Percentiles rank a stretch among this genome's conserved stretches.
phyloP scores from a whole-genome alignment of 805 yeast species.

The Candida nonsorbophila region DNA sequence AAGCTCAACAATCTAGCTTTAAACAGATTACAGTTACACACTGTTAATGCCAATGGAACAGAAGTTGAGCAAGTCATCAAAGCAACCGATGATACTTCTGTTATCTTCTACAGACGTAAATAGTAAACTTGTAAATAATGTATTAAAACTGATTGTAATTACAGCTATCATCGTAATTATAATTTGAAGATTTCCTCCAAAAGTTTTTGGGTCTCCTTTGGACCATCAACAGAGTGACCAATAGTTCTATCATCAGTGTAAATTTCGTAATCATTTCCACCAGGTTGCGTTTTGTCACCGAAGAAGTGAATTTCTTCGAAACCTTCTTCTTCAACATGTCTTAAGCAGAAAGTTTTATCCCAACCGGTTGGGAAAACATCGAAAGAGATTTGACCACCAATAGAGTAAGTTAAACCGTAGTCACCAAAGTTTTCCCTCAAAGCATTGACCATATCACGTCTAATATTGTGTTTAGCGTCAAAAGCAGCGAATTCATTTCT shows the following conservation, averaged over 20 bases:
- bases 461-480: conserved; percentile 75
- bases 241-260: conserved; percentile 87
- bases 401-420: conserved; percentile 86
- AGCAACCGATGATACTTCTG: conserved; percentile 61
- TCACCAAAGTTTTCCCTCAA: conserved; percentile 80
- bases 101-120: conserved; percentile 49
- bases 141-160: conserved; percentile 1
- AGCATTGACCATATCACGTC: conserved; percentile 81
- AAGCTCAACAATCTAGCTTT: conserved; percentile 26
- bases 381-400: conserved; percentile 98
- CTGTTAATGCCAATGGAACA: conserved; percentile 16
- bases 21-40: conserved; percentile 42
- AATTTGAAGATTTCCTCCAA: conserved; percentile 75
- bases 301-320: conserved; percentile 92
- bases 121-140: conserved; percentile 6
- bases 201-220: conserved; percentile 83
- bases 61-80: conserved; percentile 49
- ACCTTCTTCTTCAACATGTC: conserved; percentile 82
- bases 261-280: conserved; percentile 99
- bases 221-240: conserved; percentile 89
- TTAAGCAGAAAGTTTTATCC: conserved; percentile 98
- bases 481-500: conserved; percentile 86
- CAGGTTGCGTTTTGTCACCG: conserved; percentile 95
- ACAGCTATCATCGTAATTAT: conserved; percentile 14
- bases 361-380: conserved; percentile 99